Conservation (phyloP, 2,329 filamentous ascomycete species). For the Tolypocladium capitatum region DNA sequence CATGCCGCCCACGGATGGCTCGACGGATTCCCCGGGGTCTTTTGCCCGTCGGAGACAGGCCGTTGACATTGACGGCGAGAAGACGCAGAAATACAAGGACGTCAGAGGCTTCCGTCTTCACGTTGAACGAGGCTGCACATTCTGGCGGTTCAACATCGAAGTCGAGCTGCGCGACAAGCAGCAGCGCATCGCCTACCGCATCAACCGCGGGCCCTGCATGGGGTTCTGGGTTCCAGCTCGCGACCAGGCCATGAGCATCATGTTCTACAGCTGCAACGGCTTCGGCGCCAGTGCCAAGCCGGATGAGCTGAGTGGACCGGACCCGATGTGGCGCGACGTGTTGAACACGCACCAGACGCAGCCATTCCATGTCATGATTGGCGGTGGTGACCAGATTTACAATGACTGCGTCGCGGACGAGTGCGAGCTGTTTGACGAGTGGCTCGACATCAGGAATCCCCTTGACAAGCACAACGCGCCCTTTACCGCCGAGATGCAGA, state of each 20-base stretch:
- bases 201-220: conserved; percentile 78
- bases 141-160: conserved; percentile 95
- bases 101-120: conserved; percentile 73
- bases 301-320: conserved; percentile 75
- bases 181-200: conserved; percentile 83
- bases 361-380: conserved; percentile 97
- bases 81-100: conserved; percentile 67
- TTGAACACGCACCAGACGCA: conserved; percentile 80
- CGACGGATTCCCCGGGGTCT: conserved; percentile 35
- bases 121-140: conserved; percentile 74
- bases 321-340: conserved; percentile 94
- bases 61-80: conserved; percentile 60
- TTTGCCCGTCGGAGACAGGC: conserved; percentile 41
- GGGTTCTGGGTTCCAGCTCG: conserved; percentile 89
- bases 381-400: conserved; percentile 93
- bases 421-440: conserved; percentile 65
- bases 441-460: conserved; percentile 70
- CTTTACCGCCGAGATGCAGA: conserved; percentile 71
- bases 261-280: conserved; percentile 97
- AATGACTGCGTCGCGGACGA: conserved; percentile 74
- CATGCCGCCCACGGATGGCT: conserved; percentile 24
- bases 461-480: conserved; percentile 65
- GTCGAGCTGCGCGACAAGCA: conserved; percentile 69
- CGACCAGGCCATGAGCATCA: conserved; percentile 87
- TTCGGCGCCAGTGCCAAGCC: conserved; percentile 73